A percentile compares a stretch with the other conserved stretches of the same genome.
Evolutionary conservation across 148 eudicot species (phyloP).

Genomic region (Fagopyrum tataricum): DNA sequence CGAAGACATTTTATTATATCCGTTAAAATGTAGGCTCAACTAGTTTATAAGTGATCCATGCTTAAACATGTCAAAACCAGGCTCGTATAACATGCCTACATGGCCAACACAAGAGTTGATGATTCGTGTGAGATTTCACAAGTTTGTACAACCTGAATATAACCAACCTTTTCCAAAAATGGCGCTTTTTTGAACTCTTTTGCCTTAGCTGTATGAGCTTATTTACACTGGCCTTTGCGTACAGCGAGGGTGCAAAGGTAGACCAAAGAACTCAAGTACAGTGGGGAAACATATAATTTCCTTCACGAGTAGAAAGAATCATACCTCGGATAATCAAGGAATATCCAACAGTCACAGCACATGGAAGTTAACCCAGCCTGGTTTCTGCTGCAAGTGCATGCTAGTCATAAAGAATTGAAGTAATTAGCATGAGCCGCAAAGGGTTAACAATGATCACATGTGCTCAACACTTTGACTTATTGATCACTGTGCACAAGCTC

Average conservation of each 20-base stretch:
- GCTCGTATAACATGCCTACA: no score
- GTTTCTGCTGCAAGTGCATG: background rate
- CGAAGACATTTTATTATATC: no score
- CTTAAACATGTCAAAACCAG: no score
- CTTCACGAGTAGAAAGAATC: background rate
- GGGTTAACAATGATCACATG: background rate
- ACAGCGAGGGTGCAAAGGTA: background rate
- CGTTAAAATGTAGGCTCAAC: no score
- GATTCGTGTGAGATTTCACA: background rate
- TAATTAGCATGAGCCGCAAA: background rate
- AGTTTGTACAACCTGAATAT: background rate
- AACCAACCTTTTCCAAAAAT: no score
- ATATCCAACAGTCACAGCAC: background rate
- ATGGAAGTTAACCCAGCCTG: background rate
- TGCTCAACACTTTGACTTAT: background rate
- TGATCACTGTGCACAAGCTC: background rate
- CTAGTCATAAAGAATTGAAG: background rate
- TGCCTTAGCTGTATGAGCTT: background rate
- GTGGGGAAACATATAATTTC: background rate
- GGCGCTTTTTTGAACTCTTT: background rate
- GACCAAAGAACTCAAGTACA: background rate
- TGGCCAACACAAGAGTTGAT: background rate
- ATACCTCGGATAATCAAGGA: background rate
- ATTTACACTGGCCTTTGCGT: background rate
- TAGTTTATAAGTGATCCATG: no score